phyloP scores from a whole-genome alignment of 2,329 filamentous ascomycete species.

The Dactylellina drechsleri region DNA sequence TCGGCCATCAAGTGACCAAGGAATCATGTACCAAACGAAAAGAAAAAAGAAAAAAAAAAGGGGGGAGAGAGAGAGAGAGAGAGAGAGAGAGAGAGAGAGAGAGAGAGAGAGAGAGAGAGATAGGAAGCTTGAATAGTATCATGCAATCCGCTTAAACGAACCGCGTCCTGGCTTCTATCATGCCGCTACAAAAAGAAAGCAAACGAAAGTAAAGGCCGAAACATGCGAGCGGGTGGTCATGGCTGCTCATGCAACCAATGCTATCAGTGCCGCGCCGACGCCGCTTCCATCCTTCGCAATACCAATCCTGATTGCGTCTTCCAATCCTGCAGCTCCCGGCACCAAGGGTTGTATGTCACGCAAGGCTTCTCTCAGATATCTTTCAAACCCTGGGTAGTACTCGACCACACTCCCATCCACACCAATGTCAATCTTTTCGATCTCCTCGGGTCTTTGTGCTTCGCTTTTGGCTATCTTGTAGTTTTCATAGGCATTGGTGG shows the following conservation, averaged over 20 bases:
- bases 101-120: conserved; percentile 20
- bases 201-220: conserved; percentile 15
- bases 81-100: conserved; percentile 20
- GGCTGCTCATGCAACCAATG: conserved; percentile 73
- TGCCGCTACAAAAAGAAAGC: background rate
- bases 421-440: conserved; percentile 84
- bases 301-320: conserved; percentile 88
- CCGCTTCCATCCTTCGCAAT: conserved; percentile 97
- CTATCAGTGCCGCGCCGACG: conserved; percentile 94
- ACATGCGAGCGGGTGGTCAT: conserved; percentile 5
- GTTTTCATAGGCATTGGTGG: conserved; percentile 67
- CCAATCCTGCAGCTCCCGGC: conserved; percentile 73
- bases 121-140: background rate
- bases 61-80: conserved; percentile 21
- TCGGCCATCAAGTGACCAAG: conserved; percentile 2
- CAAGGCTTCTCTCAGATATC: conserved; percentile 85
- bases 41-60: background rate
- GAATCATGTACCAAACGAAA: conserved; percentile 27
- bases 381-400: conserved; percentile 92
- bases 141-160: background rate
- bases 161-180: background rate
- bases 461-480: conserved; percentile 45
- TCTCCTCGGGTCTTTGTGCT: conserved; percentile 65
- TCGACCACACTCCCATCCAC: conserved; percentile 95
- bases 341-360: conserved; percentile 76